Evolutionary conservation across 1,284 basidiomycete species (phyloP).

Genomic region (Cutaneotrichosporon cutaneum): DNA sequence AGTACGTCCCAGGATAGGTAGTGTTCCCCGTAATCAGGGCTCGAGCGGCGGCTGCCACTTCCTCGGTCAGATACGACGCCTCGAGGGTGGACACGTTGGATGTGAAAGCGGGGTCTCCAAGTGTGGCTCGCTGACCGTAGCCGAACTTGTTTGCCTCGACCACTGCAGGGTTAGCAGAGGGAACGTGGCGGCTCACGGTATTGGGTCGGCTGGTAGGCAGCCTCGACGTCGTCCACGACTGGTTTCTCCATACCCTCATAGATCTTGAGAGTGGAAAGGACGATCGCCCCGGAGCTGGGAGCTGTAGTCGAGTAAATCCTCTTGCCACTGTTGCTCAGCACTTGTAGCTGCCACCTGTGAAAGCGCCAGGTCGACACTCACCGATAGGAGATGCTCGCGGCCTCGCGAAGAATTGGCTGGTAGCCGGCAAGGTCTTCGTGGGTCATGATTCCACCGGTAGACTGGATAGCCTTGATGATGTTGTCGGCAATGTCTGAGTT

Average conservation of each 20-base stretch:
- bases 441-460: constrained; percentile 40
- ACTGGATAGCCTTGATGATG: constrained; percentile 33
- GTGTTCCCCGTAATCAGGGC: constrained; percentile 39
- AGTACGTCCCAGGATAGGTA: constrained; percentile 40
- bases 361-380: constrained; percentile 17
- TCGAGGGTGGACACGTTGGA: constrained; percentile 50
- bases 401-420: constrained; percentile 27
- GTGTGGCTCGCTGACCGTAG: constrained; percentile 53
- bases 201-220: constrained; percentile 46
- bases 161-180: constrained; percentile 52
- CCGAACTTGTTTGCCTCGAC: constrained; percentile 56
- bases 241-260: constrained; percentile 35
- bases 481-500: constrained; percentile 41
- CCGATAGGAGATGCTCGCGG: constrained; percentile 32
- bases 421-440: constrained; percentile 40
- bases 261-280: constrained; percentile 41
- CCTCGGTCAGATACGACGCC: constrained; percentile 40
- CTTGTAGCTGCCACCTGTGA: neutral
- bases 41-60: constrained; percentile 37
- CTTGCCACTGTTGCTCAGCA: constrained; percentile 29
- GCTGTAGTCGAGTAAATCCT: constrained; percentile 34
- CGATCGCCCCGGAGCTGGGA: constrained; percentile 36
- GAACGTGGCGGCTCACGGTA: constrained; percentile 36
- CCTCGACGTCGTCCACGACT: constrained; percentile 23
- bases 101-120: constrained; percentile 54